A percentile compares a stretch with the other conserved stretches of the same genome.
Evolutionary conservation across 495 filamentous ascomycete genomes (phyloP).

Genomic region (Aspergillus nidulans): DNA sequence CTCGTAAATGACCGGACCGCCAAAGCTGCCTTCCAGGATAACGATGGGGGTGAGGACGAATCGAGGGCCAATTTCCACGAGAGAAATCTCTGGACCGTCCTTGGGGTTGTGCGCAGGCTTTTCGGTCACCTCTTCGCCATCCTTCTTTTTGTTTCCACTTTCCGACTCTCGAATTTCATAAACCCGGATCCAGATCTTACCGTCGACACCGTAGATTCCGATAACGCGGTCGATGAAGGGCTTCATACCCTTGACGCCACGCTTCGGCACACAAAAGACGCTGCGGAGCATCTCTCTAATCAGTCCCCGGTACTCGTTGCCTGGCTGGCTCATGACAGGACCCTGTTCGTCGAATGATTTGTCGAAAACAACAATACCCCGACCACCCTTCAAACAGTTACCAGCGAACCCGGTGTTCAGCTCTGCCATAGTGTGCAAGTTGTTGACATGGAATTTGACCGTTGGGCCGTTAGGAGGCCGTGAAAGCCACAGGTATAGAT

Average conservation of each 20-base stretch:
- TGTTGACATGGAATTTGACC: constrained; percentile 61
- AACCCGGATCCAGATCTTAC: constrained; percentile 93
- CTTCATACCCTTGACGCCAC: constrained; percentile 77
- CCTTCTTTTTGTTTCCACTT: constrained; percentile 34
- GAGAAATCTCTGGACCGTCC: constrained; percentile 62
- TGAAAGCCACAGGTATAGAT: constrained; percentile 90
- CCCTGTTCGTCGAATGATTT: constrained; percentile 68
- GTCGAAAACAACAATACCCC: constrained; percentile 95
- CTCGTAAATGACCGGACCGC: constrained; percentile 95
- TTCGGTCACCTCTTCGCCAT: constrained; percentile 29
- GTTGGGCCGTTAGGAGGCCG: constrained; percentile 95
- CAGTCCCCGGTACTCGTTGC: constrained; percentile 41
- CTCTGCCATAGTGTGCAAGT: constrained; percentile 92
- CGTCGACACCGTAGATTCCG: constrained; percentile 85
- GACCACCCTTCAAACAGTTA: constrained; percentile 91
- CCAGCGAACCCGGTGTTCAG: constrained; percentile 81
- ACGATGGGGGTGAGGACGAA: constrained; percentile 95
- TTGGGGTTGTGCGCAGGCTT: constrained; percentile 34
- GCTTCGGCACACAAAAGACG: constrained; percentile 88
- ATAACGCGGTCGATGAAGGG: constrained; percentile 96
- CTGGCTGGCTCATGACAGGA: constrained; percentile 37
- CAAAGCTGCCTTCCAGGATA: constrained; percentile 92
- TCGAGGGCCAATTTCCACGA: constrained; percentile 92
- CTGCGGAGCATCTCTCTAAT: constrained; percentile 75
- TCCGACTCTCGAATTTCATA: constrained; percentile 91